These are phyloP conservation scores for Fusarium sp. DNA, from an alignment of 2,329 filamentous ascomycete genomes.

Conservation along the genomic window DNA sequence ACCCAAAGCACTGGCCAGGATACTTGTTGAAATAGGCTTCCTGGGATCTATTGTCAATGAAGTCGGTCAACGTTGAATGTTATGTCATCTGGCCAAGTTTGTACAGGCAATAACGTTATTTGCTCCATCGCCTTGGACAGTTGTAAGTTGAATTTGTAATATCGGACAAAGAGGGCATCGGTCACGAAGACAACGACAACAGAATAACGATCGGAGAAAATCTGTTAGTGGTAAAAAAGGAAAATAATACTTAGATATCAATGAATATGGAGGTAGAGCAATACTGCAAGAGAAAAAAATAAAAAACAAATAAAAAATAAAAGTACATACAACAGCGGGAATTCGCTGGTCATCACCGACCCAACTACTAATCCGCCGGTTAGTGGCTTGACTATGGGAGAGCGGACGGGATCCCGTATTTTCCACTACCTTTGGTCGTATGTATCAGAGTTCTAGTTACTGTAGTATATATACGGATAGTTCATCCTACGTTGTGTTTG, in stretches of 20 bases:
- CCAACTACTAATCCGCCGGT: conserved; percentile 15
- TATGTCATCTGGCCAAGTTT: conserved; percentile 7
- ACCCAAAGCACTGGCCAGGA: background rate
- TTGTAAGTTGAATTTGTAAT: too few relatives aligned
- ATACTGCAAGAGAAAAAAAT: too few relatives aligned
- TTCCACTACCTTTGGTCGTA: conserved; percentile 11
- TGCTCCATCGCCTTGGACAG: background rate
- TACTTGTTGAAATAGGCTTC: background rate
- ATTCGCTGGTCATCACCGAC: conserved; percentile 16
- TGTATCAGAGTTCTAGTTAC: accelerated
- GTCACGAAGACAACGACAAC: background rate
- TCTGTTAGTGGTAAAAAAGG: background rate
- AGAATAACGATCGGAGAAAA: too few relatives aligned
- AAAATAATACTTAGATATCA: background rate
- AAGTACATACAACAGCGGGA: conserved; percentile 9
- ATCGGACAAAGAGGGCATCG: too few relatives aligned
- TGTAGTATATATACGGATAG: background rate
- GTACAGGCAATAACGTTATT: conserved; percentile 4
- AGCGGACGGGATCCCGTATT: conserved; percentile 17
- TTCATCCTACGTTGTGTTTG: background rate
- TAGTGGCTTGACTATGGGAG: conserved; percentile 15
- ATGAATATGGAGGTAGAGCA: background rate
- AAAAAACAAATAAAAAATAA: too few relatives aligned
- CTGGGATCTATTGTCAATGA: too few relatives aligned
- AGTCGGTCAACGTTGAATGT: background rate